These are phyloP conservation scores for Phytophthora podocarpi DNA, from an alignment of 352 stramenopile genomes.

Conservation along the genomic window DNA sequence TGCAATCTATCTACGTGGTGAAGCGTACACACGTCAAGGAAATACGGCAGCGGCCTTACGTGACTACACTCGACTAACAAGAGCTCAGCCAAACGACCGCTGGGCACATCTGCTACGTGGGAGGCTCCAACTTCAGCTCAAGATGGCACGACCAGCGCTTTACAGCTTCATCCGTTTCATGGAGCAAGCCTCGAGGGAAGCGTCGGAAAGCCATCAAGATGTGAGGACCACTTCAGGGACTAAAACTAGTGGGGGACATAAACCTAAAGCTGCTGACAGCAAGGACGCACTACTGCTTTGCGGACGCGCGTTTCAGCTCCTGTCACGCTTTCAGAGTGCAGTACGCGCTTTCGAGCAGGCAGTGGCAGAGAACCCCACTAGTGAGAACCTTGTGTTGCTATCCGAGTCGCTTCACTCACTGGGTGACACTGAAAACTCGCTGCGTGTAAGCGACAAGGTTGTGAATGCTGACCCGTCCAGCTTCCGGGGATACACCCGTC, in stretches of 20 bases:
- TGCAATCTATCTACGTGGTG: constrained; percentile 68
- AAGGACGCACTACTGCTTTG: constrained; percentile 60
- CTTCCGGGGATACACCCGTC: constrained; percentile 68
- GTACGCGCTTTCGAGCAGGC: constrained; percentile 70
- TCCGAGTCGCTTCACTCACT: constrained; percentile 83
- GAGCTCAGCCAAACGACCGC: constrained; percentile 60
- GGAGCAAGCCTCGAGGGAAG: constrained; percentile 38
- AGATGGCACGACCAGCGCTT: constrained; percentile 57
- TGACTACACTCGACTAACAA: constrained; percentile 70
- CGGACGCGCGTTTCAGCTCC: constrained; percentile 70
- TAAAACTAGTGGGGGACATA: too few relatives aligned
- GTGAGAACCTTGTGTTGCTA: constrained; percentile 77
- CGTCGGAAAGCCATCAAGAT: background rate
- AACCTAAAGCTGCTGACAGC: too few relatives aligned
- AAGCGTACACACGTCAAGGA: constrained; percentile 68
- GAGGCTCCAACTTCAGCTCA: constrained; percentile 60
- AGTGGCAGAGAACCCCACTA: constrained; percentile 60
- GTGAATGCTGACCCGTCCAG: constrained; percentile 63
- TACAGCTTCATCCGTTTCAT: constrained; percentile 83
- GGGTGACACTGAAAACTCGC: constrained; percentile 79
- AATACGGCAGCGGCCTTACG: constrained; percentile 56
- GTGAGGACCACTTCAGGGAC: too few relatives aligned
- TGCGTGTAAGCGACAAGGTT: constrained; percentile 74
- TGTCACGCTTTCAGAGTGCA: constrained; percentile 67
- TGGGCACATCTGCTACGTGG: constrained; percentile 71